Base-by-base conservation (phyloP, 345 rosid genomes). In the Eucalyptus tenuipes region DNA sequence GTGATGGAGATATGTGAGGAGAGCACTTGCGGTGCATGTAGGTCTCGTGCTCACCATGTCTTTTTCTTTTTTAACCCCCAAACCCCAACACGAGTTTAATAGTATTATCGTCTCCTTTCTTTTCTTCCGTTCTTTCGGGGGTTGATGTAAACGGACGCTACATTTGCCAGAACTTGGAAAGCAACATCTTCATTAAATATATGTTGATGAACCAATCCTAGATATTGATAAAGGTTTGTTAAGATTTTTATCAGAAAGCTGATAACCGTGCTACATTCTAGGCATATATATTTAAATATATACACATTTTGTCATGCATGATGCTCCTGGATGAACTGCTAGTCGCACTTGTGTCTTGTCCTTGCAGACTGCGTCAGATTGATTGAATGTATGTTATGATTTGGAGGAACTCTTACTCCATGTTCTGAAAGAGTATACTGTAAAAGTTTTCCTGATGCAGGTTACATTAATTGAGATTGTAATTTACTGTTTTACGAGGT, bases 401-500 rank as follows among this genome's bases (percentile, higher is more conserved):
- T 37, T 40, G 27, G 82, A 75, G 47, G 47, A 20, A 75, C 47
- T 75, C 47, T 40, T 75, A 40, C 81, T 37, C 45, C 7, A 40
- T 75, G 47, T 75, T 40, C 29, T 0, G 3, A 75, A 40, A 22
- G 47, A 22, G 47, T 20, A 10, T 11, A 40, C 10, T 52, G 0
- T 52, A 20, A 52, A 52, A 18, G 0, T 1, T 52, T 52, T 52
- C 10, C 5, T 3, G 0, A 52, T 0, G 10, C 20, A 1, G 10
- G 10, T 8, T 52, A 52, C 0, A 52, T 52, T 52, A 52, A 20
- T 52, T 52, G 5, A 18, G 10, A 52, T 20, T 52, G 0, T 52
- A 52, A 52, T 20, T 52, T 52, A 52, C 10, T 4, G 0, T 52
- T 20, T 52, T 52, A 52, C 0, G 4, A 1, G 2, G 0, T 52